These are phyloP conservation scores for Fagopyrum homotropicum DNA, from an alignment of 148 eudicot genomes.

Conservation along the genomic window DNA sequence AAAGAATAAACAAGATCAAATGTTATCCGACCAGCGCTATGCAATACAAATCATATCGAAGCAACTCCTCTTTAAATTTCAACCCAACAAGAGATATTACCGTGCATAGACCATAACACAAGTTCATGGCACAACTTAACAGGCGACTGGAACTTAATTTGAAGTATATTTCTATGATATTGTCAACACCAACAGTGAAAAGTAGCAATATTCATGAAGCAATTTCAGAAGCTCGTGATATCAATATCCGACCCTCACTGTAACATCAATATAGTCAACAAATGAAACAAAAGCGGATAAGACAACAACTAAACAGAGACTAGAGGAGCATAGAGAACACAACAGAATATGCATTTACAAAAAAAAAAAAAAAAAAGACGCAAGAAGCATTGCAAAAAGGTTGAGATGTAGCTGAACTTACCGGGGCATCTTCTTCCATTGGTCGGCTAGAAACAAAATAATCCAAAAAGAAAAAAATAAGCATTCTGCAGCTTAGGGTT, in stretches of 20 bases:
- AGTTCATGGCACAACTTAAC: background rate
- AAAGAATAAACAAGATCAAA: background rate
- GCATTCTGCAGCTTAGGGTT: conserved; percentile 2
- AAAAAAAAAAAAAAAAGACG: background rate
- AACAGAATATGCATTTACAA: background rate
- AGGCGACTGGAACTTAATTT: background rate
- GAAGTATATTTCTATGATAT: background rate
- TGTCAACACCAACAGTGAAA: background rate
- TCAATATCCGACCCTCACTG: background rate
- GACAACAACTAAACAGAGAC: background rate
- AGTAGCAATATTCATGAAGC: background rate
- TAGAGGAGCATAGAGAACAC: background rate
- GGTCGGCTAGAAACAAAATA: conserved; percentile 48
- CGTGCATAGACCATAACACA: background rate
- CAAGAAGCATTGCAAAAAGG: background rate
- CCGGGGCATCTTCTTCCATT: conserved; percentile 70
- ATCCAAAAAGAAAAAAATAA: background rate
- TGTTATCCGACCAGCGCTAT: background rate
- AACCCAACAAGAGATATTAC: background rate
- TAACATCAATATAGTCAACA: background rate
- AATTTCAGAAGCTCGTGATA: background rate
- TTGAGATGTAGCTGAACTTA: conserved; percentile 25
- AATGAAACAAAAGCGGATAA: background rate
- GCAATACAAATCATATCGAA: background rate
- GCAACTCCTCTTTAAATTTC: background rate